Base-by-base conservation (phyloP, 176 grass and related monocot genomes). In the Cenchrus fungigraminus region DNA sequence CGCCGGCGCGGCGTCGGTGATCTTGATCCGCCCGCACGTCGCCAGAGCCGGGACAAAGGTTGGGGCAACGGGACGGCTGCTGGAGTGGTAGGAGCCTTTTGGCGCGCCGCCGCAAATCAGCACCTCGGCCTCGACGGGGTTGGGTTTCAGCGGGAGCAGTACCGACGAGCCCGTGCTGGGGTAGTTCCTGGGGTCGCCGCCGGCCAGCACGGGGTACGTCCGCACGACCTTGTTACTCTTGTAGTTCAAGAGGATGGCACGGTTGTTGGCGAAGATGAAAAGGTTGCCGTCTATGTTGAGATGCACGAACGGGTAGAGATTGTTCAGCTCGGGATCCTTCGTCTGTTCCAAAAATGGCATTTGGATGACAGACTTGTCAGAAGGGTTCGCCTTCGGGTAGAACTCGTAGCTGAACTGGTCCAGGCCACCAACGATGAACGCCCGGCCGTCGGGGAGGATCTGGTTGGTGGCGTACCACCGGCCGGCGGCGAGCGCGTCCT, bases 401-500 rank as follows among this genome's bases (percentile, higher is more conserved):
- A 97, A 97, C 78, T 97, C 94, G 71, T 94, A 97, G 74, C 42
- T 94, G 91, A 74, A 91, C 77, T 97, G 91, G 45, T 74, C 64
- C 56, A 87, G 87, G 3, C 94, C 94, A n/a, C 94, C 94, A 65
- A 93, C 3, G 78, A 94, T 90, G 82, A 97, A 69, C 3, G 89
- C 82, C 58, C 89, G 82, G 19, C 94, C 94, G 81, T 97, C 94
- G 31, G 94, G 94, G 61, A 97, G 94, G 86, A 94, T 88, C 71
- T 97, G 94, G 82, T 97, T 88, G 71, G 91, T 97, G 54, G 94
- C 91, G 76, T 97, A 97, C 94, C 89, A 97, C 34, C 87, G 81
- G 67, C 82, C 90, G 8, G 44, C 89, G 1, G 83, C 59, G 22
- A 97, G 91, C 51, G 74, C 87, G 40, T 89, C 83, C 87, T 89